phyloP scores from a whole-genome alignment of 768 basidiomycete genomes.

The Trichaptum fuscoviolaceum region DNA sequence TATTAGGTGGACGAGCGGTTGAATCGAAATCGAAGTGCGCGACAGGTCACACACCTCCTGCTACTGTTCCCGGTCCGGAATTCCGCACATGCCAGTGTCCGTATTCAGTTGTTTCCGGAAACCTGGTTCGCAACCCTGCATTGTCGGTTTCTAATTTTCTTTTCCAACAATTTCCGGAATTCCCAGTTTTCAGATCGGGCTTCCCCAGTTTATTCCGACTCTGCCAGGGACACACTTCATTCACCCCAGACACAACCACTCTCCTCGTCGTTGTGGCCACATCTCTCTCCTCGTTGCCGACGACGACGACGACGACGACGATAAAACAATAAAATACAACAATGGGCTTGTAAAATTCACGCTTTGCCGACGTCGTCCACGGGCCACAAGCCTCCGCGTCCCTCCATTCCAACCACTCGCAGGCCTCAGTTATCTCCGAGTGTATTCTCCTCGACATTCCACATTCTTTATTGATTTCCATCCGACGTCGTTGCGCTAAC shows the following conservation, averaged over 20 bases:
- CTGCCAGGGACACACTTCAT: background rate
- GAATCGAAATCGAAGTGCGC: background rate
- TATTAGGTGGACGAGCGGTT: background rate
- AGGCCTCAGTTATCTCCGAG: background rate
- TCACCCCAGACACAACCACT: background rate
- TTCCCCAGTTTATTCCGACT: background rate
- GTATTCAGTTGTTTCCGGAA: background rate
- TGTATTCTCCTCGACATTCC: background rate
- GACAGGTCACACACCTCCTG: background rate
- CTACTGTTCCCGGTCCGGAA: background rate
- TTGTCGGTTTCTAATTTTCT: background rate
- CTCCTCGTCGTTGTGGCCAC: background rate
- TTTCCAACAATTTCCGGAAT: background rate
- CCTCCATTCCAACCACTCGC: background rate
- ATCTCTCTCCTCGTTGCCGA: background rate
- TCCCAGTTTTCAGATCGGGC: background rate
- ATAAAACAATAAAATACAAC: background rate
- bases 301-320: background rate
- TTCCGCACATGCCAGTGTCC: background rate
- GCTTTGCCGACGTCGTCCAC: background rate
- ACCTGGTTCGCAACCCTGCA: background rate
- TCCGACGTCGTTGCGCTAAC: background rate
- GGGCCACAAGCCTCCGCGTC: too few species aligned
- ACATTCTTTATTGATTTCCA: background rate
- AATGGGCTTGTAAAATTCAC: background rate